phyloP scores from a whole-genome alignment of 2,329 filamentous ascomycete species.

The Escovopsis sp. region DNA sequence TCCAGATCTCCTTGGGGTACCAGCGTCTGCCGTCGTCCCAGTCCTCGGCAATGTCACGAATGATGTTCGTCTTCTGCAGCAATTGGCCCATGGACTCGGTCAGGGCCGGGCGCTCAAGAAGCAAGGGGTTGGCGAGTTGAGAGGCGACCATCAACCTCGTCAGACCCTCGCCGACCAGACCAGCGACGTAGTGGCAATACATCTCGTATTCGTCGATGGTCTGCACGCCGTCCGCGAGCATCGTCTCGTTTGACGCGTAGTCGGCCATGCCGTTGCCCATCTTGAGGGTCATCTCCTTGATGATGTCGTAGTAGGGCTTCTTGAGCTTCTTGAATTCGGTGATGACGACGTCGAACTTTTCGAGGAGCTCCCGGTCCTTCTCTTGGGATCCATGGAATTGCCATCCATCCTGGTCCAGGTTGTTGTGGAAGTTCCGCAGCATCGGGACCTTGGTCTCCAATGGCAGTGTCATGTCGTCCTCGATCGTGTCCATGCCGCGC shows the following conservation, averaged over 20 bases:
- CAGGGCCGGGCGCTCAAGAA: slow-evolving; percentile 63
- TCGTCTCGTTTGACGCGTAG: slow-evolving; percentile 71
- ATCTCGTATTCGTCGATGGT: slow-evolving; percentile 82
- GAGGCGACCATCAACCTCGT: slow-evolving; percentile 82
- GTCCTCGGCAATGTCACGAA: slow-evolving; percentile 87
- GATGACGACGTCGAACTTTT: slow-evolving; percentile 81
- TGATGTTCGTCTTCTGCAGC: slow-evolving; percentile 97
- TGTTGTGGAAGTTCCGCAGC: slow-evolving; percentile 64
- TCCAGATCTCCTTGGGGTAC: slow-evolving; percentile 95
- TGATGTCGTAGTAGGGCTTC: slow-evolving; percentile 66
- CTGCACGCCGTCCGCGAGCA: slow-evolving; percentile 65
- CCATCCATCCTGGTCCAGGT: slow-evolving; percentile 76
- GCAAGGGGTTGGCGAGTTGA: slow-evolving; percentile 69
- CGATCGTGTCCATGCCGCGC: slow-evolving; percentile 90
- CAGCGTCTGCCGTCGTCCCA: slow-evolving; percentile 75
- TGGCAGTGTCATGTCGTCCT: slow-evolving; percentile 92
- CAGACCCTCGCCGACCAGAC: slow-evolving; percentile 86
- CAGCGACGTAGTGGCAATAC: slow-evolving; percentile 98
- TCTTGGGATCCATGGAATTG: slow-evolving; percentile 79
- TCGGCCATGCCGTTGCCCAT: slow-evolving; percentile 99
- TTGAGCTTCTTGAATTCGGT: slow-evolving; percentile 81
- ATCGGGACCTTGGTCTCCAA: slow-evolving; percentile 72
- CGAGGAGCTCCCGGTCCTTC: slow-evolving; percentile 83
- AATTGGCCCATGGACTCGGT: slow-evolving; percentile 96
- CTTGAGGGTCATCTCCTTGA: slow-evolving; percentile 79